Evolutionary conservation across 192 early-diverging fungal species (phyloP).

Genomic region (Endogone sp.): DNA sequence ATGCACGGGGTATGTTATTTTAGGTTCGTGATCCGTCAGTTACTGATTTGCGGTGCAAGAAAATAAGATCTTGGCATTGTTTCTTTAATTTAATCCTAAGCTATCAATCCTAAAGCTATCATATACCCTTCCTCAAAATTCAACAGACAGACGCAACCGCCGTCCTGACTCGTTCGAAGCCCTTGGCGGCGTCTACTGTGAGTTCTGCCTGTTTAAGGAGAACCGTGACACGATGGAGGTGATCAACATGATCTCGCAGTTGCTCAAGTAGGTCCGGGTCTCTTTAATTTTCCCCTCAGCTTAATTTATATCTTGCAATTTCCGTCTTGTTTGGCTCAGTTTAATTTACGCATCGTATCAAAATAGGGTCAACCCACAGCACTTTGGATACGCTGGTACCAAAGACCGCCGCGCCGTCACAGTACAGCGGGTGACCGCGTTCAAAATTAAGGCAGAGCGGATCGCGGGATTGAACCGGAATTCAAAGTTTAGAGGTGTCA

Average conservation of each 20-base stretch:
- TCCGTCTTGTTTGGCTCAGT: background rate
- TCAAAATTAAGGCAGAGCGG: conserved; percentile 50
- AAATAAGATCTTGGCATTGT: too few species aligned
- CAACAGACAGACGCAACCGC: conserved; percentile 25
- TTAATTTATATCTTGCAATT: conserved; percentile 10
- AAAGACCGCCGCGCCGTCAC: conserved; percentile 95
- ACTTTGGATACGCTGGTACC: conserved; percentile 84
- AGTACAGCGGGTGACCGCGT: conserved; percentile 74
- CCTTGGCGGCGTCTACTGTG: conserved; percentile 67
- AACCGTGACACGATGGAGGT: conserved; percentile 92
- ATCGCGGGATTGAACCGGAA: conserved; percentile 50
- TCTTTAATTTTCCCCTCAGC: background rate
- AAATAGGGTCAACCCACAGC: conserved; percentile 12
- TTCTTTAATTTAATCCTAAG: too few species aligned
- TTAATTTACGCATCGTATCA: conserved; percentile 35
- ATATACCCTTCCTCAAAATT: background rate
- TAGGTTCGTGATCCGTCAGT: background rate
- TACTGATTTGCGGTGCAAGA: background rate
- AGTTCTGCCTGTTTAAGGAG: conserved; percentile 91
- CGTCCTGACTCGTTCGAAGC: conserved; percentile 45
- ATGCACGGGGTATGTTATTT: conserved; percentile 17
- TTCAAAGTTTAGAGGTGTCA: conserved; percentile 41
- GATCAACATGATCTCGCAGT: conserved; percentile 55
- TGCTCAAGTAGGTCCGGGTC: background rate
- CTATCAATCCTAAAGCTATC: too few species aligned